Evolutionary conservation across 2,329 filamentous ascomycete genomes (phyloP).

Genomic region (Pseudocercospora musae): DNA sequence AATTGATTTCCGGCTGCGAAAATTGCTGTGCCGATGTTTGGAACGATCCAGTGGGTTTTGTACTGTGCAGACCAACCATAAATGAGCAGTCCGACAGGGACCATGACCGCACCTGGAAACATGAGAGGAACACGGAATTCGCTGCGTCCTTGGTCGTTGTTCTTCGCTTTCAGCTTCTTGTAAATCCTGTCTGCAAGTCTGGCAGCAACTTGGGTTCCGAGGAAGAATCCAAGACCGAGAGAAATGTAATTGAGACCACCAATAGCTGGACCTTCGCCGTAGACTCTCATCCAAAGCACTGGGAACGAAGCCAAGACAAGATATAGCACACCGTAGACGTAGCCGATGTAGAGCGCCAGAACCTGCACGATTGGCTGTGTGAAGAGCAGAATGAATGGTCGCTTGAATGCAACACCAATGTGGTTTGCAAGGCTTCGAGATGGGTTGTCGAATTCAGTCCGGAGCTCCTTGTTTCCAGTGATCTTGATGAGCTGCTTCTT

Average conservation of each 20-base stretch:
- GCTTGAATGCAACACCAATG: conserved; percentile 33
- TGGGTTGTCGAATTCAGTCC: conserved; percentile 47
- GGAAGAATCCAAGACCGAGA: conserved; percentile 60
- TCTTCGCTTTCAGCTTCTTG: conserved; percentile 36
- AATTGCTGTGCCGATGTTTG: conserved; percentile 57
- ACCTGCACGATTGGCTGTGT: conserved; percentile 39
- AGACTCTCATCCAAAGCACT: conserved; percentile 30
- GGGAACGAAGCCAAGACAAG: conserved; percentile 38
- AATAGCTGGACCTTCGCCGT: conserved; percentile 29
- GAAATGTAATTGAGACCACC: conserved; percentile 46
- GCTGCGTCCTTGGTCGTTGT: conserved; percentile 38
- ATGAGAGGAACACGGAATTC: conserved; percentile 53
- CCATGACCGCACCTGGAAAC: conserved; percentile 52
- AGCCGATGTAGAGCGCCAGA: conserved; percentile 38
- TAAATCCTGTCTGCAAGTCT: conserved; percentile 39
- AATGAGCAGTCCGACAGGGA: conserved; percentile 55
- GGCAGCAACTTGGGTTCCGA: conserved; percentile 45
- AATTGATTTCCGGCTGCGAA: conserved; percentile 56
- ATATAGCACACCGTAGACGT: conserved; percentile 41
- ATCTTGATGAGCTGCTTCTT: conserved; percentile 55
- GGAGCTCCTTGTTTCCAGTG: conserved; percentile 59
- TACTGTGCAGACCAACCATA: conserved; percentile 59
- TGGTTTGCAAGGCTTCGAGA: conserved; percentile 34
- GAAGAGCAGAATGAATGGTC: conserved; percentile 37
- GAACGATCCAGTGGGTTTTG: conserved; percentile 56